phyloP scores from a whole-genome alignment of 176 grass and related monocot species.

The Hordeum marinum region DNA sequence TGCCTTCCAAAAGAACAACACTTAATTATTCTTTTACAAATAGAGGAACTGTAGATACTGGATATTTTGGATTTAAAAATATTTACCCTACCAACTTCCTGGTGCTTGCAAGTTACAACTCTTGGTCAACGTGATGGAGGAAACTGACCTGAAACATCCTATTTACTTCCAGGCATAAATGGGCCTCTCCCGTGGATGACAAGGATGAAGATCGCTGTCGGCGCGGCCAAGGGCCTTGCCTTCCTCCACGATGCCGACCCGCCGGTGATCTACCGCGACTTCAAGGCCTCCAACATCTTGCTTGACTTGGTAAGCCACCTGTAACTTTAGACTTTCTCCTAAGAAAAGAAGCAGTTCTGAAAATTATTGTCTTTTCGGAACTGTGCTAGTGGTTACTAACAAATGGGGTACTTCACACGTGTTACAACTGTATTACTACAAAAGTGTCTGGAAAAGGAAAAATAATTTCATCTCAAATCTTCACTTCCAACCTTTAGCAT shows the following conservation, averaged over 20 bases:
- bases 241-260: slow-evolving; percentile 54
- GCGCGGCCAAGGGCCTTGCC: slow-evolving; percentile 63
- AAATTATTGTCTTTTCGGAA: neutral
- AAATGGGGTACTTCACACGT: neutral
- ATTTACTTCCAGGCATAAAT: slow-evolving; percentile 16
- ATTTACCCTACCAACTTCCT: neutral
- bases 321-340: neutral
- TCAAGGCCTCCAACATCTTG: slow-evolving; percentile 80
- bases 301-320: slow-evolving; percentile 46
- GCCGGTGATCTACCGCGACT: slow-evolving; percentile 69
- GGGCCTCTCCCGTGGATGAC: slow-evolving; percentile 58
- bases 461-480: neutral
- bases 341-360: neutral
- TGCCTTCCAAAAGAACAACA: neutral
- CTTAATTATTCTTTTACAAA: neutral
- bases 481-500: neutral
- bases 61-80: neutral
- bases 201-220: slow-evolving; percentile 62
- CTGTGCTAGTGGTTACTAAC: no score
- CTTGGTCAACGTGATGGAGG: slow-evolving; percentile 14
- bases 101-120: neutral
- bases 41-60: neutral
- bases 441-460: neutral
- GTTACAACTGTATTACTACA: neutral
- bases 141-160: slow-evolving; percentile 27